phyloP scores from a whole-genome alignment of 768 basidiomycete species.

The Coprinopsis sp. region DNA sequence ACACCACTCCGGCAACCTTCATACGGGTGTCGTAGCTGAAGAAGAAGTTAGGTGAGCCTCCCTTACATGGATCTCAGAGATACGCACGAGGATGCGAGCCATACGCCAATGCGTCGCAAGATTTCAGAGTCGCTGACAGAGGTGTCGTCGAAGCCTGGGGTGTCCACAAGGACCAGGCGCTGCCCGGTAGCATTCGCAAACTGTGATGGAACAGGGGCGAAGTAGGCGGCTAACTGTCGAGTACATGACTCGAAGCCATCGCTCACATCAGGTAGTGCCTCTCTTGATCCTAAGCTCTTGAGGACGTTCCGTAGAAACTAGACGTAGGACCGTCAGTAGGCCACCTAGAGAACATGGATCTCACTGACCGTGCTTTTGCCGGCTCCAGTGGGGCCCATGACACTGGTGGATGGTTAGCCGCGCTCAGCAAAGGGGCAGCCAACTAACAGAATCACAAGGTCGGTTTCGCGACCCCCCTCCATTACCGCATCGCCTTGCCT shows the following conservation, averaged over 20 bases:
- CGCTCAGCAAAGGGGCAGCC: no score
- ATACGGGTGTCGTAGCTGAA: slow-evolving; percentile 3
- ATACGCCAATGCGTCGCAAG: background rate
- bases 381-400: slow-evolving; percentile 28
- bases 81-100: background rate
- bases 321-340: background rate
- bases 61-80: background rate
- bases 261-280: no score
- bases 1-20: slow-evolving; percentile 24
- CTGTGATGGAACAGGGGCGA: background rate
- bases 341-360: background rate
- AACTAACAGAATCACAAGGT: no score
- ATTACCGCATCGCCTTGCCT: no score
- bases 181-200: background rate
- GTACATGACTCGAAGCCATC: no score
- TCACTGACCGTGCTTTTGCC: slow-evolving; percentile 26
- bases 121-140: background rate
- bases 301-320: slow-evolving; percentile 17
- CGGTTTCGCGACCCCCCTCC: no score
- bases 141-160: slow-evolving; percentile 4
- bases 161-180: background rate
- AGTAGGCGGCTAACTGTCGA: no score
- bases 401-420: no score
- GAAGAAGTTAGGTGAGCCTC: background rate
- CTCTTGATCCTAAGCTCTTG: no score